phyloP scores from a whole-genome alignment of 1,284 basidiomycete genomes.

The Cutaneotrichosporon daszewskae region DNA sequence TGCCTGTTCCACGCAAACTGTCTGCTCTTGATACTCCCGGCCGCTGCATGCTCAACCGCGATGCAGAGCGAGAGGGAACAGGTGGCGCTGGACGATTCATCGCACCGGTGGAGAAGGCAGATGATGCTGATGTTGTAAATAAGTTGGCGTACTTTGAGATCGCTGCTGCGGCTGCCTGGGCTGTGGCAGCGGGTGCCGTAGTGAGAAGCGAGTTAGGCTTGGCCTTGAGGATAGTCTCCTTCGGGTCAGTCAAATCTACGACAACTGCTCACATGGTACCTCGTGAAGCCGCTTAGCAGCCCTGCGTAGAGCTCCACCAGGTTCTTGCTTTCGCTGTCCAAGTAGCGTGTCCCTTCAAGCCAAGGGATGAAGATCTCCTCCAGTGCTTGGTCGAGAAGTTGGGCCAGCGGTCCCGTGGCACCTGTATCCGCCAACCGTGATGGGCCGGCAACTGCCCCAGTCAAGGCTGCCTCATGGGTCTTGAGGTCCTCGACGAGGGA shows the following conservation, averaged over 20 bases:
- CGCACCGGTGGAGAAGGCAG: slow-evolving; percentile 30
- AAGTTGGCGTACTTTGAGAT: slow-evolving; percentile 69
- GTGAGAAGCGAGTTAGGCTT: slow-evolving; percentile 74
- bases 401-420: slow-evolving; percentile 52
- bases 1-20: neutral
- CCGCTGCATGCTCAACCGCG: slow-evolving; percentile 9
- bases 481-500: slow-evolving; percentile 87
- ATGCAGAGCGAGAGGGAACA: slow-evolving; percentile 3
- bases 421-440: neutral
- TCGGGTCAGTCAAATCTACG: slow-evolving; percentile 1
- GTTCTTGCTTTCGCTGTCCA: slow-evolving; percentile 86
- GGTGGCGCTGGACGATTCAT: neutral
- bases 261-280: slow-evolving; percentile 69
- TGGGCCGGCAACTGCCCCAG: too few species aligned
- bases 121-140: slow-evolving; percentile 31
- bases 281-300: slow-evolving; percentile 70
- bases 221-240: slow-evolving; percentile 71
- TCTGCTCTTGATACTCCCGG: slow-evolving; percentile 2
- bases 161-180: slow-evolving; percentile 57
- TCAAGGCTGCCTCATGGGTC: slow-evolving; percentile 68
- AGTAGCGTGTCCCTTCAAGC: slow-evolving; percentile 82
- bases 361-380: slow-evolving; percentile 96
- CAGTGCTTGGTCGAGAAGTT: slow-evolving; percentile 89
- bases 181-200: slow-evolving; percentile 54
- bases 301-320: slow-evolving; percentile 74